Percentiles rank a stretch among this genome's conserved stretches.
These are phyloP conservation scores for Umbellularia californica DNA, from an alignment of 164 flowering plant genomes.

Conservation along the genomic window DNA sequence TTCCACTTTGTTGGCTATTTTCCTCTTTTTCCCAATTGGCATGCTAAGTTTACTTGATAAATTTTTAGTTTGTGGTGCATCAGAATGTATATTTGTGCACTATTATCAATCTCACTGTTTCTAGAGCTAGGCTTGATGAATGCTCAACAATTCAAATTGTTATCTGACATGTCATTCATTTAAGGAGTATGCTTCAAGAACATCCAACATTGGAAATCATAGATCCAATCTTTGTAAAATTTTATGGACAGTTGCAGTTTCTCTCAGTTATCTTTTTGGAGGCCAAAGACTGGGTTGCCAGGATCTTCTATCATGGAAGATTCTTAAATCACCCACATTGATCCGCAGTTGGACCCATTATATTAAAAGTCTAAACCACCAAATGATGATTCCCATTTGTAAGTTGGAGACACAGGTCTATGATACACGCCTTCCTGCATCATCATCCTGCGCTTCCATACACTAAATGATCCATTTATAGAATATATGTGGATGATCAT, in stretches of 20 bases:
- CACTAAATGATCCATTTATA: neutral
- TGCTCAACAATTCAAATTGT: neutral
- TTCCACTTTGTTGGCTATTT: neutral
- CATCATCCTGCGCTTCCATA: neutral
- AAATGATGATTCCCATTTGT: neutral
- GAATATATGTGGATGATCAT: neutral
- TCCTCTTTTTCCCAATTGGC: neutral
- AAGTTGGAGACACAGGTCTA: neutral
- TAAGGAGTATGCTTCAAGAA: neutral
- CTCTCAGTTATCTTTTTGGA: neutral
- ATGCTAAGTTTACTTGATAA: too few species aligned
- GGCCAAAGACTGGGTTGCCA: neutral
- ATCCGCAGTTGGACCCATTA: neutral
- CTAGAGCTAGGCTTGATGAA: too few species aligned
- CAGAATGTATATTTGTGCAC: neutral
- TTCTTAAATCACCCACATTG: neutral
- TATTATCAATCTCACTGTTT: too few species aligned
- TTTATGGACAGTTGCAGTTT: neutral
- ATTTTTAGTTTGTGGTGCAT: too few species aligned
- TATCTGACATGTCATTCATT: neutral
- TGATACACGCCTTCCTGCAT: too few species aligned
- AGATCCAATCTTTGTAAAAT: neutral
- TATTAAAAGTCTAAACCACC: neutral
- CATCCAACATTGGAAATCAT: neutral
- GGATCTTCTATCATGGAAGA: neutral